A percentile compares a stretch with the other conserved stretches of the same genome.
Evolutionary conservation across 2,329 filamentous ascomycete genomes (phyloP).

Genomic region (Pestalotiopsis sp.): DNA sequence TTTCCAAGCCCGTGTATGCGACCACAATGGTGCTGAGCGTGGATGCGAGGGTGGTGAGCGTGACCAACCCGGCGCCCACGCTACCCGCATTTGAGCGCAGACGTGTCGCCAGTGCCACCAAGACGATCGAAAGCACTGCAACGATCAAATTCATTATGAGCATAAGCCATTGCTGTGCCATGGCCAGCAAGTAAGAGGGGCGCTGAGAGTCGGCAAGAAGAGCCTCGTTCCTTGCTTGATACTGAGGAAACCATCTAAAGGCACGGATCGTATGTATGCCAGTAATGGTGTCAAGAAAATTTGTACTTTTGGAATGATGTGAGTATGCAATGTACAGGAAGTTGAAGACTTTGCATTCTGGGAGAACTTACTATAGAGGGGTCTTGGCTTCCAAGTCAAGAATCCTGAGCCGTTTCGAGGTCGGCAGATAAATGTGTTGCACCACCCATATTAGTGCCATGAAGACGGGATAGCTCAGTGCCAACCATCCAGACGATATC

Average conservation of each 20-base stretch:
- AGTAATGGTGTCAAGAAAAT: slow-evolving; percentile 59
- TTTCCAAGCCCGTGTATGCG: slow-evolving; percentile 28
- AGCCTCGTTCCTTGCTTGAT: slow-evolving; percentile 44
- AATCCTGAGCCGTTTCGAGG: slow-evolving; percentile 61
- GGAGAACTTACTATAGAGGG: slow-evolving; percentile 50
- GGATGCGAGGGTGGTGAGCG: slow-evolving; percentile 21
- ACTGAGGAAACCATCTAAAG: slow-evolving; percentile 54
- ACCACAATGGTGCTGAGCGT: slow-evolving; percentile 23
- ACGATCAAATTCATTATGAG: slow-evolving; percentile 35
- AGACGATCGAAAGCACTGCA: slow-evolving; percentile 27
- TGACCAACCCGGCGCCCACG: slow-evolving; percentile 25
- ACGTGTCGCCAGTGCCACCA: slow-evolving; percentile 30
- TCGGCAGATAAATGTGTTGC: slow-evolving; percentile 62
- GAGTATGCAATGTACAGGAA: not conserved
- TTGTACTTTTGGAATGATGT: slow-evolving; percentile 32
- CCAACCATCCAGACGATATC: slow-evolving; percentile 43
- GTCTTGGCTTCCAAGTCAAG: slow-evolving; percentile 65
- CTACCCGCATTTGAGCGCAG: slow-evolving; percentile 31
- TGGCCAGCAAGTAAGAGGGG: slow-evolving; percentile 36
- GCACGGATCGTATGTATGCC: slow-evolving; percentile 60
- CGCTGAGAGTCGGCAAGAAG: slow-evolving; percentile 53
- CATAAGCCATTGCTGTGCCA: slow-evolving; percentile 36
- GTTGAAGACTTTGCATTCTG: not conserved
- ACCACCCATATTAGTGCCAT: slow-evolving; percentile 48
- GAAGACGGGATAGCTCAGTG: slow-evolving; percentile 53